phyloP scores from a whole-genome alignment of 1,284 basidiomycete species.

The Ganoderma sp. region DNA sequence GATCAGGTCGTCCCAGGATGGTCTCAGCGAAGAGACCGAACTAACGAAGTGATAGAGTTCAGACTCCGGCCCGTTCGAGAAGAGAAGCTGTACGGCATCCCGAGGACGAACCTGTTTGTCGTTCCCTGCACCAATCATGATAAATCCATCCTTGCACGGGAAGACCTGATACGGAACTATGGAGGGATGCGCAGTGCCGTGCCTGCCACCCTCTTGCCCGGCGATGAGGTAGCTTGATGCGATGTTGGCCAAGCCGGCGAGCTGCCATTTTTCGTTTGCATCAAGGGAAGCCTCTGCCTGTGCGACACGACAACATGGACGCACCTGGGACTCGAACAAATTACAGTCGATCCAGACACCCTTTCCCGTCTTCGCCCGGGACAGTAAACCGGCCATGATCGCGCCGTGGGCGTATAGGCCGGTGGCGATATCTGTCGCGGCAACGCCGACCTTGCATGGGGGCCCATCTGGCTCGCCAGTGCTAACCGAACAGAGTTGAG shows the following conservation, averaged over 20 bases:
- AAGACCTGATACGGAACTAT: slow-evolving; percentile 95
- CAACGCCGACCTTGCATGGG: slow-evolving; percentile 92
- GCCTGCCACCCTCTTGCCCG: slow-evolving; percentile 83
- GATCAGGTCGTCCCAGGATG: slow-evolving; percentile 63
- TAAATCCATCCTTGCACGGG: slow-evolving; percentile 84
- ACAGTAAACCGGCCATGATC: slow-evolving; percentile 89
- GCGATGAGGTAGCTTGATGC: slow-evolving; percentile 93
- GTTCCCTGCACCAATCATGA: slow-evolving; percentile 96
- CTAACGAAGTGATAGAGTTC: slow-evolving; percentile 44
- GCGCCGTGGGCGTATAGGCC: slow-evolving; percentile 95
- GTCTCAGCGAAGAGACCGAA: slow-evolving; percentile 70
- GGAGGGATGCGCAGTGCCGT: slow-evolving; percentile 91
- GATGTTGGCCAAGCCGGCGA: slow-evolving; percentile 92
- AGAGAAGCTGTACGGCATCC: slow-evolving; percentile 9
- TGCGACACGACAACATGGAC: slow-evolving; percentile 30
- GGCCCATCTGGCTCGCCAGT: slow-evolving; percentile 90
- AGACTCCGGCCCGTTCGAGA: not conserved
- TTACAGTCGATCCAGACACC: slow-evolving; percentile 93
- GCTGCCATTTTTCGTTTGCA: slow-evolving; percentile 49
- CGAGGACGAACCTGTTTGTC: slow-evolving; percentile 72
- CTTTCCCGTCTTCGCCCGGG: slow-evolving; percentile 82
- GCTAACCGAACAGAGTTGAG: slow-evolving; percentile 44
- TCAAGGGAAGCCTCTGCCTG: not conserved
- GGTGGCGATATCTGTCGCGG: slow-evolving; percentile 90
- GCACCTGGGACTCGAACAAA: slow-evolving; percentile 84